These are phyloP conservation scores for Dothideomycetidae sp. DNA, from an alignment of 2,329 filamentous ascomycete genomes.

Conservation along the genomic window DNA sequence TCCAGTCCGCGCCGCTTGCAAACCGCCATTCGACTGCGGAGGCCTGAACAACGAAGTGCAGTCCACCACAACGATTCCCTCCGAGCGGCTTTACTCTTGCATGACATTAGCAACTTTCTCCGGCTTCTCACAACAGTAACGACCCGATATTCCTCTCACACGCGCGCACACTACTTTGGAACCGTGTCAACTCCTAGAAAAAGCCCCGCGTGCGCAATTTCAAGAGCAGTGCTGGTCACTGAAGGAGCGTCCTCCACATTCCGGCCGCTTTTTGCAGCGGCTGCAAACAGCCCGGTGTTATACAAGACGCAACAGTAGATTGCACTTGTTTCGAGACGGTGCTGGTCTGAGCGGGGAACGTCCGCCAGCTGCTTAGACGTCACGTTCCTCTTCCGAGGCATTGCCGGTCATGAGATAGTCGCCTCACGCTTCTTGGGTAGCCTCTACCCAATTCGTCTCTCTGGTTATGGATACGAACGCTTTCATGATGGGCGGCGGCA, in stretches of 20 bases:
- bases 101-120: too few species aligned
- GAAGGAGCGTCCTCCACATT: not conserved
- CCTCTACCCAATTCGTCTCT: not conserved
- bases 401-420: conserved; percentile 7
- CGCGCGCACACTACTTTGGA: too few species aligned
- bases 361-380: not conserved
- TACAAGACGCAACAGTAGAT: not conserved
- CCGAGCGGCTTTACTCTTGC: too few species aligned
- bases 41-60: too few species aligned
- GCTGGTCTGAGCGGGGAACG: not conserved
- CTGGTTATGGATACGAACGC: conserved; percentile 12
- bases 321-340: not conserved
- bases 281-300: not conserved
- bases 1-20: too few species aligned
- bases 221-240: not conserved
- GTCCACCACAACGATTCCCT: too few species aligned
- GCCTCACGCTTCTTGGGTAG: conserved; percentile 2
- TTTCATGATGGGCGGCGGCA: conserved; percentile 12
- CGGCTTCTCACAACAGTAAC: too few species aligned
- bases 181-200: too few species aligned
- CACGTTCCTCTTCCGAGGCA: too few species aligned
- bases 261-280: not conserved
- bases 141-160: too few species aligned
- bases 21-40: too few species aligned
- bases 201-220: not conserved